phyloP scores from a whole-genome alignment of 192 early-diverging fungal species.

The Coemansia sp. region DNA sequence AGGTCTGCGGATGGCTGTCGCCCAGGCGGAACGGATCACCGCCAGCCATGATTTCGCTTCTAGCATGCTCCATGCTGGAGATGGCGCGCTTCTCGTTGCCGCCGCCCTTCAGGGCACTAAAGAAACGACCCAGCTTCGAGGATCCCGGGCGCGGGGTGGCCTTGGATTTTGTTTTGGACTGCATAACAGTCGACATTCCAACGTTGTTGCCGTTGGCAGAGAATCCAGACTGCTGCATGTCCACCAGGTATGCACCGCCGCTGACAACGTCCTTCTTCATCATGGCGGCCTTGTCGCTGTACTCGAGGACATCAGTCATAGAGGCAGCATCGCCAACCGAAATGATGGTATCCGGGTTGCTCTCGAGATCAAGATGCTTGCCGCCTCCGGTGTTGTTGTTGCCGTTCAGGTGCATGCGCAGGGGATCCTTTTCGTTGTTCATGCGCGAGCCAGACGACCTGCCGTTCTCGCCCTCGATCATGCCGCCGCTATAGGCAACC shows the following conservation, averaged over 20 bases:
- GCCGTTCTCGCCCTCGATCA: background rate
- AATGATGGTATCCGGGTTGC: constrained; percentile 51
- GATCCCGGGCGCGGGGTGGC: background rate
- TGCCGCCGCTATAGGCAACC: background rate
- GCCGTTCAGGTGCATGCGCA: constrained; percentile 43
- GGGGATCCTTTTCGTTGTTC: constrained; percentile 31
- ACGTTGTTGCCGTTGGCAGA: constrained; percentile 3
- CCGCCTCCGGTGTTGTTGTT: background rate
- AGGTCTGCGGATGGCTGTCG: constrained; percentile 21
- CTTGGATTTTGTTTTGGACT: background rate
- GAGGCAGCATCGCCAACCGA: constrained; percentile 17
- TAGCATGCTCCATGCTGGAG: background rate
- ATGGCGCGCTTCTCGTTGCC: constrained; percentile 2
- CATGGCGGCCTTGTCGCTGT: constrained; percentile 32
- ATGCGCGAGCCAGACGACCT: background rate
- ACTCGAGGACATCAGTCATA: constrained; percentile 13
- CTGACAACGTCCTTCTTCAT: background rate
- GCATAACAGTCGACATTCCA: constrained; percentile 1
- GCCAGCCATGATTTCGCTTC: background rate
- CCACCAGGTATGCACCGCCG: background rate
- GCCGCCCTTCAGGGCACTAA: constrained; percentile 20
- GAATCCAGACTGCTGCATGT: background rate
- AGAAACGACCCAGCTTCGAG: constrained; percentile 13
- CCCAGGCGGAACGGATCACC: background rate
- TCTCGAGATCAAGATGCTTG: constrained; percentile 40